phyloP scores from a whole-genome alignment of 2,329 filamentous ascomycete genomes.

The Xylaria arbuscula region DNA sequence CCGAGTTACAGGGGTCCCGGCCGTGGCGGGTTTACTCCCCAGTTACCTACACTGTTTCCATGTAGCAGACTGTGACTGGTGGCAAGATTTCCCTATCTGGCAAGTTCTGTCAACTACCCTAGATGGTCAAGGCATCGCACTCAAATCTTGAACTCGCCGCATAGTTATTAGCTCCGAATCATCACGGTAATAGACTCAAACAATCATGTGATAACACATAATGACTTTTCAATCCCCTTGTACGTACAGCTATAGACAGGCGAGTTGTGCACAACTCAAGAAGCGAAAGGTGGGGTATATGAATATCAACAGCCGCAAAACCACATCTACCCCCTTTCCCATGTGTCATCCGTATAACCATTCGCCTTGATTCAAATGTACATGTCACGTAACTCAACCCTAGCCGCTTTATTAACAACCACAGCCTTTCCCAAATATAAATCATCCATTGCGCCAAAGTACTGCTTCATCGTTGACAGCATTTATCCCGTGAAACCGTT shows the following conservation, averaged over 20 bases:
- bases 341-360: conserved; percentile 24
- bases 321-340: conserved; percentile 27
- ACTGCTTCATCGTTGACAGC: conserved; percentile 26
- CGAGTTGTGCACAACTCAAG: conserved; percentile 36
- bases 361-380: conserved; percentile 25
- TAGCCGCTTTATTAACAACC: conserved; percentile 16
- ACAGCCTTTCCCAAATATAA: conserved; percentile 14
- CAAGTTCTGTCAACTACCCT: not conserved
- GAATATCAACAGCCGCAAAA: conserved; percentile 35
- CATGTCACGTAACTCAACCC: conserved; percentile 30
- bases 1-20: conserved; percentile 8
- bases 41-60: not conserved
- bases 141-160: not conserved
- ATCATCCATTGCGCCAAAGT: conserved; percentile 36
- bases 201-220: conserved; percentile 14
- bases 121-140: not conserved
- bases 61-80: not conserved
- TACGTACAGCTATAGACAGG: conserved; percentile 43
- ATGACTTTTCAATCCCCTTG: conserved; percentile 31
- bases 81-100: not conserved
- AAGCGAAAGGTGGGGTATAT: conserved; percentile 42
- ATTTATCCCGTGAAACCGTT: too few species aligned
- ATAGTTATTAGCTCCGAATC: not conserved
- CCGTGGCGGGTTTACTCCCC: conserved; percentile 13
- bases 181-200: not conserved